Evolutionary conservation across 2,329 filamentous ascomycete genomes (phyloP), one percentile per base, ranked within the genome.

Genomic region (Phialophora expanda): DNA sequence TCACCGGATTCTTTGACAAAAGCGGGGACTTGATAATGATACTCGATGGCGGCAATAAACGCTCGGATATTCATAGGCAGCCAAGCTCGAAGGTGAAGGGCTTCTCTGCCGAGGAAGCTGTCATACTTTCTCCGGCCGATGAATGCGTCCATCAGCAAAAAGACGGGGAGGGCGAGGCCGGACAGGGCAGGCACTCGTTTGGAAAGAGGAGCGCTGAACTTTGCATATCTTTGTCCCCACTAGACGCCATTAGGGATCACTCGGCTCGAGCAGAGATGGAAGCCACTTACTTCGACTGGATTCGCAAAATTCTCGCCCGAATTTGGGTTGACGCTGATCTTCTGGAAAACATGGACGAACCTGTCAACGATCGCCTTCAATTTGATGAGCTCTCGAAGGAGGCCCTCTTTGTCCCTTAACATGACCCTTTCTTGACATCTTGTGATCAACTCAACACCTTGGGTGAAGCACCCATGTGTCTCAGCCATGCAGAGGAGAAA

Each of bases 181-280:
- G 65, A 67, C 5, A 67, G 26, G 5, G 65, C 65, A 44, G 65
- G 65, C 30, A 67, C 65, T 44, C 65, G 28, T 61, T 64, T 64
- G 20, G 65, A 67, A 17, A 67, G 56, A 11, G 65, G 65, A 34
- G 65, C 65, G 22, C 51, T 58, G 61, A 67, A 67, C 54, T 67
- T 67, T 41, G 65, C 65, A 57, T 67, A 67, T 61, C 65, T 48
- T 53, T 67, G 65, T 38, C 65, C 65, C 65, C 65, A 67, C 61
- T 67, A 38, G 6, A 26, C 50, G 20, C 7, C 48, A 20, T 63
- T 44, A 64, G 55, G 5, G 5, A 55, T n/a, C 17, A 28, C n/a
- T 41, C 7, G n/a, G 32, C 22, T 41, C 14, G 22, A 53, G 38
- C 11, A n/a, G 9, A 53, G 14, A 30, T 30, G 9, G 30, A 12